Percentiles rank a stretch among this genome's conserved stretches.
Evolutionary conservation across 192 early-diverging fungal genomes (phyloP).

Genomic region (Pilobolus umbonatus): DNA sequence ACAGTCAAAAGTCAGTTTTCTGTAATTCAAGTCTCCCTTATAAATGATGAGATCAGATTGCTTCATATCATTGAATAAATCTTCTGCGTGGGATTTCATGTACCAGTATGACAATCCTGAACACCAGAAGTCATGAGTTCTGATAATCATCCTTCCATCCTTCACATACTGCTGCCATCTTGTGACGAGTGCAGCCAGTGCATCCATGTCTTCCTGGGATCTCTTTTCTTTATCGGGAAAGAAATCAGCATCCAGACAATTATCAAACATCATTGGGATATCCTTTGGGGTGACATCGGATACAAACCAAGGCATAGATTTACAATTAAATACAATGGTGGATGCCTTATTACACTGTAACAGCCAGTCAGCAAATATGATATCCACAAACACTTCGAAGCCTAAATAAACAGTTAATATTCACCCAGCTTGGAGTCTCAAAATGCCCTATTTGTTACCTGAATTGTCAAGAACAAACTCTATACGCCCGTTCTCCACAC

Average conservation of each 20-base stretch:
- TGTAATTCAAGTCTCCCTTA: constrained; percentile 97
- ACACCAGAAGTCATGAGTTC: constrained; percentile 82
- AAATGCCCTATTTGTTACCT: constrained; percentile 34
- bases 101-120: constrained; percentile 77
- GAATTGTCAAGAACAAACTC: constrained; percentile 91
- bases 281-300: constrained; percentile 85
- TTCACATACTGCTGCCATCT: constrained; percentile 67
- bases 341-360: constrained; percentile 59
- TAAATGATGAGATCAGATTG: constrained; percentile 72
- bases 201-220: constrained; percentile 31
- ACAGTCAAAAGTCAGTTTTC: constrained; percentile 92
- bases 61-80: constrained; percentile 55
- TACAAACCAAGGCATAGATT: constrained; percentile 94
- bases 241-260: constrained; percentile 34
- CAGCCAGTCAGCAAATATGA: constrained; percentile 84
- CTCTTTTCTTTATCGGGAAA: constrained; percentile 20
- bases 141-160: constrained; percentile 59
- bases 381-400: constrained; percentile 87
- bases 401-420: constrained; percentile 36
- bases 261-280: constrained; percentile 65
- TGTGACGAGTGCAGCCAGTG: constrained; percentile 46
- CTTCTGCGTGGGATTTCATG: constrained; percentile 59
- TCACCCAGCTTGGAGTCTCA: neutral
- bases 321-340: constrained; percentile 77
- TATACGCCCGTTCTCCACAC: constrained; percentile 52